These are phyloP conservation scores for Leishmania tropica DNA, from an alignment of 208 protist genomes.

Conservation along the genomic window DNA sequence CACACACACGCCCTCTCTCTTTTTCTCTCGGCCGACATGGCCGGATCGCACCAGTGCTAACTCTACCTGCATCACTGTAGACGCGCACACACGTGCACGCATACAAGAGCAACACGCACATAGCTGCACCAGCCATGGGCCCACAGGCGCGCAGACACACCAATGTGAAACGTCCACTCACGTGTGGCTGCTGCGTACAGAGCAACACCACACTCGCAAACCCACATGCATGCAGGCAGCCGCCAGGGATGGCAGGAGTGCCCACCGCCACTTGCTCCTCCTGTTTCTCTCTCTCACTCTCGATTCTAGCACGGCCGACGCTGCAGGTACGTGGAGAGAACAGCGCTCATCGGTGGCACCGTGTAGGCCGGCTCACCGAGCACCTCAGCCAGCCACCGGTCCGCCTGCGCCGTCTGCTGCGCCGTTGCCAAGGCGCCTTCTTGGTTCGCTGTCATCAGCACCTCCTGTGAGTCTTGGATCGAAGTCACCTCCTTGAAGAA, in stretches of 20 bases:
- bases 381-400: slow-evolving; percentile 63
- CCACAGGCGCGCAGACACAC: background rate
- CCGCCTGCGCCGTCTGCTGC: slow-evolving; percentile 34
- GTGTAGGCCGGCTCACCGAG: slow-evolving; percentile 79
- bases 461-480: slow-evolving; percentile 17
- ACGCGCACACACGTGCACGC: background rate
- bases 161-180: background rate
- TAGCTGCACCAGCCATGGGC: background rate
- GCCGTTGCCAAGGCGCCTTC: slow-evolving; percentile 21
- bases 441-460: slow-evolving; percentile 6
- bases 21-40: no score
- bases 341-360: slow-evolving; percentile 68
- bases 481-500: slow-evolving; percentile 52
- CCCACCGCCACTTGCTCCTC: no score
- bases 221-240: background rate
- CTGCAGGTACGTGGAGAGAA: slow-evolving; percentile 73
- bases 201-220: background rate
- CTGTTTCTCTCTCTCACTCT: background rate
- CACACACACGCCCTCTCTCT: background rate
- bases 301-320: slow-evolving; percentile 17
- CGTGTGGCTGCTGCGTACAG: background rate
- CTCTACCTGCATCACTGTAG: background rate
- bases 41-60: no score
- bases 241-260: background rate
- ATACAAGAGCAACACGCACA: background rate